Evolutionary conservation across 2,329 filamentous ascomycete genomes (phyloP).

Genomic region (Colletotrichum orchidophilum): DNA sequence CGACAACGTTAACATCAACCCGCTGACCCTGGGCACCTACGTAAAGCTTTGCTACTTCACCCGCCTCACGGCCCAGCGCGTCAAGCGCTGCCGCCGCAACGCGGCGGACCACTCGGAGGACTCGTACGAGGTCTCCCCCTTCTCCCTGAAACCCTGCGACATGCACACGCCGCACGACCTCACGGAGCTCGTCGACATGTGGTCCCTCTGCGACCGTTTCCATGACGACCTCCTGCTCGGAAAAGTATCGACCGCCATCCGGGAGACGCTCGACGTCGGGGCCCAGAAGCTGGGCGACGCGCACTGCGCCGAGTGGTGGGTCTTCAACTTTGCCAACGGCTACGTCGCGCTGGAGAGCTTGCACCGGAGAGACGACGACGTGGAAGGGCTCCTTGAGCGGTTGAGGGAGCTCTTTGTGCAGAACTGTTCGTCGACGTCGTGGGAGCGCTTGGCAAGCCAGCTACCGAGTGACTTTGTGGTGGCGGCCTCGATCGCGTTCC

Average conservation of each 20-base stretch:
- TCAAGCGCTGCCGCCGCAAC: conserved; percentile 17
- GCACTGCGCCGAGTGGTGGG: conserved; percentile 25
- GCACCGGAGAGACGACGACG: conserved; percentile 15
- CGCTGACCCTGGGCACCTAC: conserved; percentile 22
- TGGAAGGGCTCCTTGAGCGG: neutral
- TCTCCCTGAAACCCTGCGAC: conserved; percentile 28
- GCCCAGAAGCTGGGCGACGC: conserved; percentile 3
- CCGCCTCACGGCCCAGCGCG: conserved; percentile 24
- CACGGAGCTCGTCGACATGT: conserved; percentile 24
- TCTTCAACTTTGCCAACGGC: conserved; percentile 20
- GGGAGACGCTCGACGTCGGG: conserved; percentile 25
- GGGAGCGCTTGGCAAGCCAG: conserved; percentile 15
- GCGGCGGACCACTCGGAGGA: conserved; percentile 18
- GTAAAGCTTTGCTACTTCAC: conserved; percentile 32
- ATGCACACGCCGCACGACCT: conserved; percentile 27
- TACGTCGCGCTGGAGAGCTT: conserved; percentile 17
- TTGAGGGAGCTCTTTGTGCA: conserved; percentile 16
- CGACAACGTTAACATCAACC: neutral
- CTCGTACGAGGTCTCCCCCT: conserved; percentile 27
- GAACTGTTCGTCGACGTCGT: conserved; percentile 13
- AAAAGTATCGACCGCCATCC: conserved; percentile 25
- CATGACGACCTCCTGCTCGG: conserved; percentile 25
- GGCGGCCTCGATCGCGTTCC: conserved; percentile 23
- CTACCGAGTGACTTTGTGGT: conserved; percentile 16
- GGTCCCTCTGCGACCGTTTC: conserved; percentile 27